These are phyloP conservation scores for Colletotrichum gloeosporioides DNA, from an alignment of 2,329 filamentous ascomycete species.

Conservation along the genomic window DNA sequence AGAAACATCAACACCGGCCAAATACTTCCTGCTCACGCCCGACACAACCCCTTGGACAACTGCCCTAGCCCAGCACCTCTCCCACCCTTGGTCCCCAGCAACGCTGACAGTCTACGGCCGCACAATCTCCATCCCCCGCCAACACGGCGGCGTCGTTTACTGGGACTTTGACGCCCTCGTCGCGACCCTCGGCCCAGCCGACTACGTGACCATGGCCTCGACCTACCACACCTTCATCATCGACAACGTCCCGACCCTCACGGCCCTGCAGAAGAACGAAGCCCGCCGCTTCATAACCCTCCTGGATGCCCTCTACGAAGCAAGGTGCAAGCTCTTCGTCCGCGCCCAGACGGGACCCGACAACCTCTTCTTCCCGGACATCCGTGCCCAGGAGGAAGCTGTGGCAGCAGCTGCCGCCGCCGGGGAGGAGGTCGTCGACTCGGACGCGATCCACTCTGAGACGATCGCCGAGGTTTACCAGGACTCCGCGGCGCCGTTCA, in stretches of 20 bases:
- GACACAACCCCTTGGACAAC: conserved; percentile 8
- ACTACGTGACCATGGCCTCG: conserved; percentile 83
- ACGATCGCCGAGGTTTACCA: conserved; percentile 74
- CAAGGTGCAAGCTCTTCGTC: conserved; percentile 77
- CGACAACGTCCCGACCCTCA: conserved; percentile 71
- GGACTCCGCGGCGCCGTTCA: conserved; percentile 77
- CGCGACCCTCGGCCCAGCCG: conserved; percentile 74
- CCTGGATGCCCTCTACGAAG: conserved; percentile 81
- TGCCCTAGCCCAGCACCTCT: not conserved
- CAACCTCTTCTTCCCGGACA: conserved; percentile 78
- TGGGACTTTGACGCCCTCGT: conserved; percentile 77
- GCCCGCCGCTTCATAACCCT: conserved; percentile 81
- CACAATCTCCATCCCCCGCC: conserved; percentile 61
- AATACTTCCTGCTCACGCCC: conserved; percentile 2
- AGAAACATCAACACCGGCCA: conserved; percentile 8
- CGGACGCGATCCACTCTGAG: conserved; percentile 47
- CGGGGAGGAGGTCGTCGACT: conserved; percentile 23
- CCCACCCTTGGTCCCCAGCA: conserved; percentile 45
- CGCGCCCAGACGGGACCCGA: conserved; percentile 73
- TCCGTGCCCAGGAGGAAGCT: conserved; percentile 11
- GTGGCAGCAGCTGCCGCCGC: not conserved
- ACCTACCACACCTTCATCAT: conserved; percentile 81
- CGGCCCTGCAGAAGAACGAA: conserved; percentile 76
- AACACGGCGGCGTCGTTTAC: conserved; percentile 61
- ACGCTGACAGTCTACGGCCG: conserved; percentile 67